Evolutionary conservation across 2,329 filamentous ascomycete species (phyloP), one percentile per base, ranked within the genome.

Genomic region (Dothistroma pini): DNA sequence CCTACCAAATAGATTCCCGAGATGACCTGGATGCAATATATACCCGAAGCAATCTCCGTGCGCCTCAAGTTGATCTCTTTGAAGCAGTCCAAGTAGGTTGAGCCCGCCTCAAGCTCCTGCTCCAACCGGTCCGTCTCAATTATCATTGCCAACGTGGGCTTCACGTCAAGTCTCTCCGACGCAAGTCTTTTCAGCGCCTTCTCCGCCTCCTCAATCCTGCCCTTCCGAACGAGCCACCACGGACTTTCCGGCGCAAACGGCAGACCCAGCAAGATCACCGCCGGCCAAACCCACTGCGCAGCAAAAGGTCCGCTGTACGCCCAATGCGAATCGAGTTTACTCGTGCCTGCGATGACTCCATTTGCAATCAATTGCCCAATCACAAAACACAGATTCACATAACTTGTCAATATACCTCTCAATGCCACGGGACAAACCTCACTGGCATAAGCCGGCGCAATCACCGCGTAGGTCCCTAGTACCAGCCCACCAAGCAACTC

Each of bases 341-440:
- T 72, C 2, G 75, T 75, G 1, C 72, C 75, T 8, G 72, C 73
- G 11, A 75, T 73, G 1, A 78, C 71, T 4, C 75, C 76, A 31
- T 75, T 76, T 12, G 74, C 83, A 2, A 87, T 75, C 4, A 87
- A 77, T 68, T 87, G 84, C 0, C 85, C 85, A 19, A 84, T 84
- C 48, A 86, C 84, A 72, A 86, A 87, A 68, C 84, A 86, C 41
- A 87, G 74, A 66, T 86, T 87, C 59, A 86, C 81, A 60, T 82
- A 87, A 35, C 81, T 81, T 0, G 84, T 86, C 22, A 86, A 73
- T 50, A 83, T 79, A 31, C 82, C 83, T 31, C 85, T 79, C 44
- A 88, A 78, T 0, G 81, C 80, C 32, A 84, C 76, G 1, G 85
- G 85, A 44, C 83, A 84, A 7, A 87, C 82, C 54, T 65, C 63